Evolutionary conservation across 2,329 filamentous ascomycete genomes (phyloP), one percentile per base, ranked within the genome.

Genomic region (Ceratocystis huliohia): DNA sequence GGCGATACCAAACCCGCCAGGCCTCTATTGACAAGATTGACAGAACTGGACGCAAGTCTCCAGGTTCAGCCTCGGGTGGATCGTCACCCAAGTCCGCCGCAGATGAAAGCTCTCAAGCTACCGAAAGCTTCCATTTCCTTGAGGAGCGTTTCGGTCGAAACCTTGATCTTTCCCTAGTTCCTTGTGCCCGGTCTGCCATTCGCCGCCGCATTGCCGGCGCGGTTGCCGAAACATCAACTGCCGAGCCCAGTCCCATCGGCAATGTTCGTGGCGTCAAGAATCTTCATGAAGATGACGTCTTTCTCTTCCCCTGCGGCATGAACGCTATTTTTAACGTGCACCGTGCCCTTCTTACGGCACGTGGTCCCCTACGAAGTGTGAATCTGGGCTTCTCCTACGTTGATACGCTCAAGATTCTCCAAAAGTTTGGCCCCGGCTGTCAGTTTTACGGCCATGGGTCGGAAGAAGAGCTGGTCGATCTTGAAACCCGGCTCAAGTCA

Each of bases 351-450:
- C 78, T 93, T 69, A 78, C 79, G 64, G 81, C 84, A 0, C 83
- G 86, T 46, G 85, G 85, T 2, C 77, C 80, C 6, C 73, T 83
- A 68, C 88, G 89, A 75, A 95, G 91, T 74, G 85, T 99, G 73
- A 92, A 88, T 72, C 96, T 91, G 72, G 94, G 94, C n/a, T 99
- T 99, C 71, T 91, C 94, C 0, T 99, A 99, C 71, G 90, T 96
- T 64, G 94, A 99, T 75, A 96, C 94, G 0, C 81, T 97, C 65
- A 99, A 99, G 74, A 90, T 96, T 63, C 79, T 97, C 4, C 81
- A 97, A 74, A 99, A 97, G 74, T 97, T 95, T 74, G 94, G 93
- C 0, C 88, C 91, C 0, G 93, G 93, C 0, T 92, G 88, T 68
- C 74, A 88, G 1, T 97, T 97, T 74, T 96, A 96, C 75, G 93